A percentile compares a stretch with the other conserved stretches of the same genome.
These are phyloP conservation scores for Crithidia expoeki DNA, from an alignment of 208 protist species.

Conservation along the genomic window DNA sequence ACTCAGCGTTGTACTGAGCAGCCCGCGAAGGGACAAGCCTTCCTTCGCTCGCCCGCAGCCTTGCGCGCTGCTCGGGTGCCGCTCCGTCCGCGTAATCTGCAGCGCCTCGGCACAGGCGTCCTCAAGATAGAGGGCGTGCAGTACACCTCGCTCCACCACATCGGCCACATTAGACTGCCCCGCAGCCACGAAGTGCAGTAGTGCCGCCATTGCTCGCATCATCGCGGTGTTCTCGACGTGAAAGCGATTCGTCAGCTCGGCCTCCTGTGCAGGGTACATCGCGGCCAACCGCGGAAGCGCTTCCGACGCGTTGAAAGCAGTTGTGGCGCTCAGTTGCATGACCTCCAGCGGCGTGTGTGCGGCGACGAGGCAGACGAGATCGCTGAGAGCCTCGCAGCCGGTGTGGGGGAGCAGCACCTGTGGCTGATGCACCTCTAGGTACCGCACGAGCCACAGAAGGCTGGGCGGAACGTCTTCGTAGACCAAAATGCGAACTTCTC, in stretches of 20 bases:
- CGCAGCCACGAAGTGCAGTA: slow-evolving; percentile 56
- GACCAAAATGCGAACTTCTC: slow-evolving; percentile 30
- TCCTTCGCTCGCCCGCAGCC: slow-evolving; percentile 80
- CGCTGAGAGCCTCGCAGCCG: slow-evolving; percentile 35
- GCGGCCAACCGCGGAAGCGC: slow-evolving; percentile 41
- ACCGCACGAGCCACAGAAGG: slow-evolving; percentile 57
- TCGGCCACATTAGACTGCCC: slow-evolving; percentile 65
- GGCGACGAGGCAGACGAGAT: slow-evolving; percentile 38
- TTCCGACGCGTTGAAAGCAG: slow-evolving; percentile 41
- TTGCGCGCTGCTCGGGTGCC: slow-evolving; percentile 79
- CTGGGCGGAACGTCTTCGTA: slow-evolving; percentile 48
- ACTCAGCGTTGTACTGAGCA: slow-evolving; percentile 62
- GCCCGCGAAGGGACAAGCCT: slow-evolving; percentile 74
- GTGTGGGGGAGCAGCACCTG: slow-evolving; percentile 51
- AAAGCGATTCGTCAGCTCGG: slow-evolving; percentile 61
- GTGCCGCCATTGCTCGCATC: slow-evolving; percentile 74
- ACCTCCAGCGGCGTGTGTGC: slow-evolving; percentile 24
- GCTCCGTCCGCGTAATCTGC: slow-evolving; percentile 77
- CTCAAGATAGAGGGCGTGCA: slow-evolving; percentile 66
- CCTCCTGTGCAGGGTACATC: slow-evolving; percentile 58
- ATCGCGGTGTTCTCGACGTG: slow-evolving; percentile 50
- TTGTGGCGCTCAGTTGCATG: slow-evolving; percentile 42
- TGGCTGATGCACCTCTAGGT: slow-evolving; percentile 44
- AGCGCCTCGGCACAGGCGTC: slow-evolving; percentile 49
- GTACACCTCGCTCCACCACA: slow-evolving; percentile 62